phyloP scores from a whole-genome alignment of 202 grass and related monocot species.

The Eragrostis tef region DNA sequence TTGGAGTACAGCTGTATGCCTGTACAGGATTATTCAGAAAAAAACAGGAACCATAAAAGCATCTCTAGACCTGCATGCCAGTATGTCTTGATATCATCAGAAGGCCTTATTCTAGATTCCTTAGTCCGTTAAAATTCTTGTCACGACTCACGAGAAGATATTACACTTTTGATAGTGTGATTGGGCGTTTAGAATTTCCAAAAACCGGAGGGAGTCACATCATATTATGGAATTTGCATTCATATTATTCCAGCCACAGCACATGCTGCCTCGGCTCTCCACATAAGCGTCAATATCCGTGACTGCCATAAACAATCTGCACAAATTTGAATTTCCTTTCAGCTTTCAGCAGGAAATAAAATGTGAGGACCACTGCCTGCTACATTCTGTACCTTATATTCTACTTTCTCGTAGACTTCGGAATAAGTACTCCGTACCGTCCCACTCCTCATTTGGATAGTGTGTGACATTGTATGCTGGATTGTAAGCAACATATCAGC shows the following conservation, averaged over 20 bases:
- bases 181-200: conserved; percentile 11
- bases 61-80: neutral
- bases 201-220: conserved; percentile 17
- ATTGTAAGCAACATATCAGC: conserved; percentile 25
- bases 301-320: conserved; percentile 39
- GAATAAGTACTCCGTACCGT: conserved; percentile 41
- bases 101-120: conserved; percentile 39
- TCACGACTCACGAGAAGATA: conserved; percentile 15
- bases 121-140: conserved; percentile 18
- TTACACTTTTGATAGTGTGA: conserved; percentile 24
- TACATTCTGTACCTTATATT: conserved; percentile 35
- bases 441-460: conserved; percentile 14
- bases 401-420: conserved; percentile 18
- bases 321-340: conserved; percentile 35
- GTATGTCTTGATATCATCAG: conserved; percentile 45
- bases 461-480: neutral
- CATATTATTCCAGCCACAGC: conserved; percentile 24
- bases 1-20: conserved; percentile 24
- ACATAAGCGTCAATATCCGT: conserved; percentile 30
- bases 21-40: conserved; percentile 34
- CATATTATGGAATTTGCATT: conserved; percentile 12
- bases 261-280: conserved; percentile 38
- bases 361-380: conserved; percentile 27
- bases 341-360: conserved; percentile 42
- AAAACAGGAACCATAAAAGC: conserved; percentile 19